These are phyloP conservation scores for Clitoria ternatea DNA, from an alignment of 306 rosid genomes.

Conservation along the genomic window DNA sequence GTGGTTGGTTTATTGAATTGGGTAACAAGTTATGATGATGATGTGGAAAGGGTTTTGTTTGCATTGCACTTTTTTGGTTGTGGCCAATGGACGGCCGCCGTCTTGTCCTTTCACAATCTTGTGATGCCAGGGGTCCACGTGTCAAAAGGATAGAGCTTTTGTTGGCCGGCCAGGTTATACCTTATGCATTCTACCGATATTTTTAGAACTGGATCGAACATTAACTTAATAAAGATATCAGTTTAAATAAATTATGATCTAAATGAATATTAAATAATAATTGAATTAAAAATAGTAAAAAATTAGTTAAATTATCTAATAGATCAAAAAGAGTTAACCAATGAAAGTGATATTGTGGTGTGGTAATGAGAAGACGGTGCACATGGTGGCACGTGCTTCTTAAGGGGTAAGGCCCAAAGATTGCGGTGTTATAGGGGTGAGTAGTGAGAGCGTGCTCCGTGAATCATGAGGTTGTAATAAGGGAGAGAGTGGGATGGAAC, in stretches of 20 bases:
- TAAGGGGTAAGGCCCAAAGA: slow-evolving; percentile 9
- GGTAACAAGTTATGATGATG: slow-evolving; percentile 16
- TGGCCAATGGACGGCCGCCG: slow-evolving; percentile 67
- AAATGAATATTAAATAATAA: too few species aligned
- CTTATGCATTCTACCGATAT: too few species aligned
- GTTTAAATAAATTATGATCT: too few species aligned
- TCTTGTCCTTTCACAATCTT: slow-evolving; percentile 13
- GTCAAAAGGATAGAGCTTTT: slow-evolving; percentile 35
- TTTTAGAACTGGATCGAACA: too few species aligned
- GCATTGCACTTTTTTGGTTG: slow-evolving; percentile 24
- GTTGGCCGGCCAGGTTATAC: slow-evolving; percentile 56
- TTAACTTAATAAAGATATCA: too few species aligned
- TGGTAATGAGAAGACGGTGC: slow-evolving; percentile 24
- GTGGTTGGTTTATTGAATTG: slow-evolving; percentile 31
- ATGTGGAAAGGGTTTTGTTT: slow-evolving; percentile 13
- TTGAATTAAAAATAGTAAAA: too few species aligned
- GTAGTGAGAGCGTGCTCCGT: slow-evolving; percentile 15
- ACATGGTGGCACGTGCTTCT: slow-evolving; percentile 38
- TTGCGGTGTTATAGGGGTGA: slow-evolving; percentile 8
- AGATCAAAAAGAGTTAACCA: too few species aligned
- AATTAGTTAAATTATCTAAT: too few species aligned
- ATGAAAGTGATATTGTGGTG: too few species aligned
- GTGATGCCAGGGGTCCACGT: slow-evolving; percentile 41
- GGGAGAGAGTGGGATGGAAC: not conserved
- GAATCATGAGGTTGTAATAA: slow-evolving; percentile 16